Base-by-base conservation (phyloP, 2,329 filamentous ascomycete genomes). In the Colletotrichum lentis region DNA sequence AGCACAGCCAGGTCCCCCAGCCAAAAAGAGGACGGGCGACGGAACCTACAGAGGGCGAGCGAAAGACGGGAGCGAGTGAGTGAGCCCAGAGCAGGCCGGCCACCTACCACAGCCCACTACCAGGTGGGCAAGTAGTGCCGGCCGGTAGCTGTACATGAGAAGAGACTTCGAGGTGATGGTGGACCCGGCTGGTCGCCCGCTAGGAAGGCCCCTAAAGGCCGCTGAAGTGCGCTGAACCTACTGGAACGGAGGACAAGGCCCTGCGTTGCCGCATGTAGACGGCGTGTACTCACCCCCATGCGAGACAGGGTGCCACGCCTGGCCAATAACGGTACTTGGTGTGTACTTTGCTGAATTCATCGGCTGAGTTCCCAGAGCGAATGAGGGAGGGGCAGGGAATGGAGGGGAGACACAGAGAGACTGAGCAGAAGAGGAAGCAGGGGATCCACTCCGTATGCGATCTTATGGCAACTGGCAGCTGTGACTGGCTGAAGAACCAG, bases 261-360 rank as follows among this genome's bases (percentile, higher is more conserved):
- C 22, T 37, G 20, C 1, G 7, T 11, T 18, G 41, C 11, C 6
- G 11, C 22, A 59, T 14, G 65, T 68, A 68, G 11, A 16, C 31
- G 3, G 2, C 8, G 22, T 27, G 65, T 68, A 64, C 47, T n/a
- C n/a, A 22, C 11, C 64, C 58, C 53, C 60, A 67, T 64, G 64
- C 60, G 41, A 64, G 64, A 67, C 64, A 67, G 64, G 60, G 44
- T 64, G 64, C 44, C 53, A 49, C 44, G 53, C 53, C 64, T 67
- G 62, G 56, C 62, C 62, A 61, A 54, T 54, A 46, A 47, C 49
- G n/a, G 66, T 69, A 69, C 66, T 63, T 63, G 57, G 46, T 35
- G 39, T 67, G 35, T 69, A 69, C 67, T 58, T 67, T 67, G 64
- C 67, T 63, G 52, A 69, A 57, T 67, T 62, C 57, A 69, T 67